Conservation (phyloP, 2,329 filamentous ascomycete genomes). For the Hirsutella rhossiliensis region DNA sequence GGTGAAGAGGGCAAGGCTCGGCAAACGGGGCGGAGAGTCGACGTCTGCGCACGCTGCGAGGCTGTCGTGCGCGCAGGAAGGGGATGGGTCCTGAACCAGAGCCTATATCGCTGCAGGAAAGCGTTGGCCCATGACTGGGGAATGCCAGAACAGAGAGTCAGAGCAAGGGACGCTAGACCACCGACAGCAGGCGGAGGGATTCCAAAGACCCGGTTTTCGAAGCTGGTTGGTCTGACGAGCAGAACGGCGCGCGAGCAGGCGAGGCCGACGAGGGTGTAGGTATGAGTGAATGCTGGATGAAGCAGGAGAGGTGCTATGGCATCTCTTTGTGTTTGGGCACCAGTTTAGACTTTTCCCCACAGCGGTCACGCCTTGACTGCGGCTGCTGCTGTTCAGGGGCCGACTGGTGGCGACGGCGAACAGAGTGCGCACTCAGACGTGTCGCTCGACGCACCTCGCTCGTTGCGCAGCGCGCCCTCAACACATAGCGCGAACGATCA, state of each 20-base stretch:
- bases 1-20: background rate
- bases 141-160: background rate
- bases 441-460: background rate
- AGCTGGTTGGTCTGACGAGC: background rate
- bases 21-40: background rate
- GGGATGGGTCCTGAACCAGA: background rate
- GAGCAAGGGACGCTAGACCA: background rate
- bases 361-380: no score
- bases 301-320: no score
- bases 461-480: constrained; percentile 1
- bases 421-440: background rate
- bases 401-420: background rate
- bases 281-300: no score
- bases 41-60: background rate
- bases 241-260: no score
- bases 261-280: no score
- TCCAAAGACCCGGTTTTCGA: background rate
- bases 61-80: background rate
- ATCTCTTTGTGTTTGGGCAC: no score
- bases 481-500: constrained; percentile 1
- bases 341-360: no score
- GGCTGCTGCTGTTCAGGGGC: background rate
- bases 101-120: constrained; percentile 2
- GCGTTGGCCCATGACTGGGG: constrained; percentile 5
- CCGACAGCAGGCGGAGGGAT: background rate